These are phyloP conservation scores for Cyberlindnera nakhonratchasimensis DNA, from an alignment of 805 yeast genomes.

Conservation along the genomic window DNA sequence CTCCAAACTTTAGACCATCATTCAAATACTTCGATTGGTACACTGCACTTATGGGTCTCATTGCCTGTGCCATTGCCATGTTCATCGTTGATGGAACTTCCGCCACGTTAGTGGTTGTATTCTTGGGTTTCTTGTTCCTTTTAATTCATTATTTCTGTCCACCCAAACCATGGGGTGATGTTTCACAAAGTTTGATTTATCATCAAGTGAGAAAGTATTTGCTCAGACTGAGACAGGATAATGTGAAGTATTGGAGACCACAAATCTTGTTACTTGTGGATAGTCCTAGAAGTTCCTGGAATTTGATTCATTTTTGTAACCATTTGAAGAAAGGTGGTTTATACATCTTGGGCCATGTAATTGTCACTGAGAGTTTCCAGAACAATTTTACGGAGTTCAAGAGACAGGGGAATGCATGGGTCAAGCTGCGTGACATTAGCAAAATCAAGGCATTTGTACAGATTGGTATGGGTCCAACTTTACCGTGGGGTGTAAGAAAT, in stretches of 20 bases:
- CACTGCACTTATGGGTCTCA: conserved; percentile 77
- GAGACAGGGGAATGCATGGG: conserved; percentile 79
- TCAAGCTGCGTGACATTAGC: conserved; percentile 70
- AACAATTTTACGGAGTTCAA: conserved; percentile 64
- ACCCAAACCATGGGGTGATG: conserved; percentile 98
- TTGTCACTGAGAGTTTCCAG: conserved; percentile 61
- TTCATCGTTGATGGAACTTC: conserved; percentile 89
- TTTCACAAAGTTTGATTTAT: conserved; percentile 89
- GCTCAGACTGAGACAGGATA: conserved; percentile 78
- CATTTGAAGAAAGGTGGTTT: conserved; percentile 94
- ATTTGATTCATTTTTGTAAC: conserved; percentile 86
- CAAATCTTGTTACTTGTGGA: conserved; percentile 86
- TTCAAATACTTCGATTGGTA: conserved; percentile 79
- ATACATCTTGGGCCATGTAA: conserved; percentile 89
- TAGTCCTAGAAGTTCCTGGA: conserved; percentile 91
- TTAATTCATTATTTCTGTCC: conserved; percentile 88
- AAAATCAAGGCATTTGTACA: conserved; percentile 92
- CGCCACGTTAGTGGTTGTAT: conserved; percentile 70
- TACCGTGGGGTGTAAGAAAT: conserved; percentile 94
- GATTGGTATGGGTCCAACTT: conserved; percentile 78
- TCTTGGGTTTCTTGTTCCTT: conserved; percentile 62
- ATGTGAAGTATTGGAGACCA: conserved; percentile 98
- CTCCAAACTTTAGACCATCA: conserved; percentile 98
- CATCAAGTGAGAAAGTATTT: conserved; percentile 95
- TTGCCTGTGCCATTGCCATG: conserved; percentile 78